Evolutionary conservation across 441 rosid genomes (phyloP).

Genomic region (Gossypium laxum): DNA sequence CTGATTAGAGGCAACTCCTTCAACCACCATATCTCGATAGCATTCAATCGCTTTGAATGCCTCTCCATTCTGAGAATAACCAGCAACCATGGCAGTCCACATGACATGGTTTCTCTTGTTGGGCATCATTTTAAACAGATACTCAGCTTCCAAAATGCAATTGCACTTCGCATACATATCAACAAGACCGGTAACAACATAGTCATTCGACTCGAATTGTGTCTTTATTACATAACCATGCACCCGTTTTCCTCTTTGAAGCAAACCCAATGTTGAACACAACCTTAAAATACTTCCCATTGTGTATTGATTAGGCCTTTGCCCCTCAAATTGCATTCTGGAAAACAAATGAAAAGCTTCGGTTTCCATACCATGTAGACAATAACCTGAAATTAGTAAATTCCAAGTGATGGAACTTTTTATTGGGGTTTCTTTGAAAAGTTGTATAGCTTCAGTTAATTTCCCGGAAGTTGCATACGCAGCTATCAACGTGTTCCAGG

Average conservation of each 20-base stretch:
- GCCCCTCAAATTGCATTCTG: conserved; percentile 61
- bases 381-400: conserved; percentile 62
- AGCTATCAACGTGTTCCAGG: conserved; percentile 76
- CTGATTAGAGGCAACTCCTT: conserved; percentile 55
- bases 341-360: conserved; percentile 54
- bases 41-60: conserved; percentile 48
- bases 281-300: conserved; percentile 58
- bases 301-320: conserved; percentile 47
- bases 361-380: conserved; percentile 31
- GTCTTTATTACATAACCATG: conserved; percentile 57
- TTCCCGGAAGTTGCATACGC: conserved; percentile 64
- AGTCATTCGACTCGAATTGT: conserved; percentile 36
- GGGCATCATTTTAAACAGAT: conserved; percentile 35
- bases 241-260: conserved; percentile 52
- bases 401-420: conserved; percentile 69
- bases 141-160: conserved; percentile 58
- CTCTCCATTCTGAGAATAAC: conserved; percentile 51
- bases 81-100: conserved; percentile 84
- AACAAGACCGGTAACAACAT: conserved; percentile 64
- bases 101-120: conserved; percentile 46
- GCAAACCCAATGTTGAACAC: conserved; percentile 38
- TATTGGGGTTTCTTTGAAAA: conserved; percentile 39
- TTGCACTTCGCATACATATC: conserved; percentile 70
- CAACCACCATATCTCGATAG: conserved; percentile 45
- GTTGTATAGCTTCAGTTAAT: conserved; percentile 40